phyloP scores from a whole-genome alignment of 108 stramenopile genomes.

The Cyclotella kingstonii region DNA sequence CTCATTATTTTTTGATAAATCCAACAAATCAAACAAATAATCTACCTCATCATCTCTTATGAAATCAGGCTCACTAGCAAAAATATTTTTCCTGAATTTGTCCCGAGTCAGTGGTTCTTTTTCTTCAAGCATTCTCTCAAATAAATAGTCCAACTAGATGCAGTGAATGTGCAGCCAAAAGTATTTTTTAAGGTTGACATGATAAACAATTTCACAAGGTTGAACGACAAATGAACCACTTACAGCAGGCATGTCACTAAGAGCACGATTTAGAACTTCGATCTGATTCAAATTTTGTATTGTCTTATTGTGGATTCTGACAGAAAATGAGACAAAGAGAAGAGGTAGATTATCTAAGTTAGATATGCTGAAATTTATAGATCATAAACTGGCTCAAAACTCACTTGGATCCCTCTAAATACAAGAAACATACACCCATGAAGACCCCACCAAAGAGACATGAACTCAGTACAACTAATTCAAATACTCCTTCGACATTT shows the following conservation, averaged over 20 bases:
- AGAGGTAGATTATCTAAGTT: background rate
- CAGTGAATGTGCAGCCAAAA: background rate
- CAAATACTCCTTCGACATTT: conserved; percentile 58
- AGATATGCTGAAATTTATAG: background rate
- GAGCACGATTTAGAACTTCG: conserved; percentile 43
- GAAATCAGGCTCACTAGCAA: conserved; percentile 28
- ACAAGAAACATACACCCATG: conserved; percentile 54
- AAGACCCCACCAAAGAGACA: conserved; percentile 41
- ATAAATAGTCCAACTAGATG: conserved; percentile 33
- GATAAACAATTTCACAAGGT: background rate
- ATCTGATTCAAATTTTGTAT: conserved; percentile 39
- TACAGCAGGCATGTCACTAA: conserved; percentile 53
- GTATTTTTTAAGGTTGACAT: no score
- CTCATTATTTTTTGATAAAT: conserved; percentile 36
- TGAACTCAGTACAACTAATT: conserved; percentile 43
- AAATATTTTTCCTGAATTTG: conserved; percentile 33
- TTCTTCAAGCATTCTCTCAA: conserved; percentile 41
- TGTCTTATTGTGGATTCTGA: conserved; percentile 26
- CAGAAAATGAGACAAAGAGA: background rate
- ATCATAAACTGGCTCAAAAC: background rate
- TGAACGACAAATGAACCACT: conserved; percentile 8
- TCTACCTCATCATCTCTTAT: conserved; percentile 42
- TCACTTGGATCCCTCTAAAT: conserved; percentile 38
- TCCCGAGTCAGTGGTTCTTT: conserved; percentile 32
- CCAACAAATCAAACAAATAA: conserved; percentile 50